Conservation (phyloP, 805 yeast genomes). For the Sugiyamaella smithiae region DNA sequence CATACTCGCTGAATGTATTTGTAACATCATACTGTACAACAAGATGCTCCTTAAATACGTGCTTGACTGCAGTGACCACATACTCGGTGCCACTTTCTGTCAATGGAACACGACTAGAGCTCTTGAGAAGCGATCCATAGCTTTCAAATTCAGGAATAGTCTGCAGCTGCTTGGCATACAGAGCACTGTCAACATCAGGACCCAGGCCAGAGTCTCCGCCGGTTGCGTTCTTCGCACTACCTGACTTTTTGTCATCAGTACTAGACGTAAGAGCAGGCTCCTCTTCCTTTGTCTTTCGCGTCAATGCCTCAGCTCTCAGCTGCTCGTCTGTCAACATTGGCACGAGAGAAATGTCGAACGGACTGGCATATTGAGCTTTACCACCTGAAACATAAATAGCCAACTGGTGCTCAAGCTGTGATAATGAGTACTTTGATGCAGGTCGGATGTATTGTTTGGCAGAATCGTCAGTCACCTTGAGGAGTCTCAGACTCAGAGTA, state of each 20-base stretch:
- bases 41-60: slow-evolving; percentile 68
- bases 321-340: slow-evolving; percentile 47
- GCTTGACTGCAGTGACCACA: slow-evolving; percentile 80
- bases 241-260: slow-evolving; percentile 31
- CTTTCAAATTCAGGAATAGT: slow-evolving; percentile 67
- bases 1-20: slow-evolving; percentile 77
- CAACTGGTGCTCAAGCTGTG: slow-evolving; percentile 74
- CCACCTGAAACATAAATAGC: slow-evolving; percentile 60
- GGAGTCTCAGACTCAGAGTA: slow-evolving; percentile 71
- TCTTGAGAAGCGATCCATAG: slow-evolving; percentile 73
- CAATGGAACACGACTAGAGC: slow-evolving; percentile 61
- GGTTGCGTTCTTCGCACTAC: slow-evolving; percentile 30
- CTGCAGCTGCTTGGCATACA: slow-evolving; percentile 65
- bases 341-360: slow-evolving; percentile 70
- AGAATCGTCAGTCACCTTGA: slow-evolving; percentile 42
- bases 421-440: slow-evolving; percentile 65
- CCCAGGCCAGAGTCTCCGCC: slow-evolving; percentile 26
- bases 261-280: slow-evolving; percentile 43
- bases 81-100: slow-evolving; percentile 94
- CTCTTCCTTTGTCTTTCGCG: slow-evolving; percentile 58
- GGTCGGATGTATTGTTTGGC: slow-evolving; percentile 57
- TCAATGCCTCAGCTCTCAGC: slow-evolving; percentile 34
- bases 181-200: slow-evolving; percentile 21
- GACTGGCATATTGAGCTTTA: slow-evolving; percentile 44
- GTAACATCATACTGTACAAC: slow-evolving; percentile 79